Evolutionary conservation across 768 basidiomycete genomes (phyloP), one percentile per base, ranked within the genome.

Genomic region (Podaxis pistillaris): DNA sequence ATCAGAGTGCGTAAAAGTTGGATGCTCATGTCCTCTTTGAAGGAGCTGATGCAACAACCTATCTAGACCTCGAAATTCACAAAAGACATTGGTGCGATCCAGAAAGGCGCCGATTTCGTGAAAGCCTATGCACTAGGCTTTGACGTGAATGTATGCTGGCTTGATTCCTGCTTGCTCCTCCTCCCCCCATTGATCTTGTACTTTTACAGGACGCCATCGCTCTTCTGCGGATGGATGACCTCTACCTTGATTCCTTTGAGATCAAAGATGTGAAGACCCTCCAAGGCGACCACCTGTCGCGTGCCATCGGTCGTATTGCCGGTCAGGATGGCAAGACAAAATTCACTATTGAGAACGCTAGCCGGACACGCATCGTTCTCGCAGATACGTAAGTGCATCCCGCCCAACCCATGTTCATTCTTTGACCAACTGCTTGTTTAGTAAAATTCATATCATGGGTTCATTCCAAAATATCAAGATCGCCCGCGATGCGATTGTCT

Each of bases 391-490:
- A 70, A 59, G 91, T 85, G 13, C 15, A 26, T 59, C 59, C 26
- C 28, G 33, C 47, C 3, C 53, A 24, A 57, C 44, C 40, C 11
- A 22, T 41, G 44, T 19, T 6, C 13, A 17, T 12, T 38, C 2
- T 6, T 41, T 17, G 15, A 54, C 55, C 64, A 56, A 19, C 65
- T 61, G 47, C 37, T 37, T 22, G 52, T 4, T 5, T 69, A 97
- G 96, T 30, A 96, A 97, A 84, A 97, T 99, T 41, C 96, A 98
- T 69, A 98, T 99, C 68, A 88, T 99, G 75, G 97, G 97, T 24
- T 96, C 96, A 15, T 98, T 97, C 79, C 93, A 96, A 79, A 97
- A 97, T 71, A 98, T 99, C 81, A 97, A 96, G 76, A 86, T 98
- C 62, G 97, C 97, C 0, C 85, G 96, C 61, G 96, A 98, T 74